A percentile compares a stretch with the other conserved stretches of the same genome.
These are phyloP conservation scores for Clonostachys byssicola DNA, from an alignment of 2,329 filamentous ascomycete genomes.

Conservation along the genomic window DNA sequence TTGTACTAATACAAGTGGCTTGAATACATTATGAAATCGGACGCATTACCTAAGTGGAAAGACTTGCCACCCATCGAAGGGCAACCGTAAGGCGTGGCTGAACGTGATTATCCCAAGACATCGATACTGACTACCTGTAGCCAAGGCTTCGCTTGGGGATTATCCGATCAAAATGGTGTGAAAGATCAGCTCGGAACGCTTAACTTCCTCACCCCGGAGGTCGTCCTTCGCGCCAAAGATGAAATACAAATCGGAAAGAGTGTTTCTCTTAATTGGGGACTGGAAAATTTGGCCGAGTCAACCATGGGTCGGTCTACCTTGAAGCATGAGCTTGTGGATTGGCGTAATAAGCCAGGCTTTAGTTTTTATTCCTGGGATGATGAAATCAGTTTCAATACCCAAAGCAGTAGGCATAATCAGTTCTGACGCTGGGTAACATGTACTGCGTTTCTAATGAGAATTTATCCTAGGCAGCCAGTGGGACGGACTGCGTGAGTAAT, in stretches of 20 bases:
- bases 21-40: too few species aligned
- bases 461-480: conserved; percentile 33
- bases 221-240: conserved; percentile 16
- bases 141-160: conserved; percentile 42
- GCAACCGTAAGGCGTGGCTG: too few species aligned
- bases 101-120: too few species aligned
- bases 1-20: too few species aligned
- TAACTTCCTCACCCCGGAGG: conserved; percentile 39
- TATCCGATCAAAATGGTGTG: conserved; percentile 41
- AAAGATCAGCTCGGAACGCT: conserved; percentile 42
- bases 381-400: conserved; percentile 46
- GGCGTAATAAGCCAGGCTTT: conserved; percentile 1
- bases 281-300: conserved; percentile 40
- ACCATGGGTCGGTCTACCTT: conserved; percentile 1
- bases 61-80: too few species aligned
- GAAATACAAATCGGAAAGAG: conserved; percentile 46
- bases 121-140: conserved; percentile 29
- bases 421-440: too few species aligned
- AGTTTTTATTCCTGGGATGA: conserved; percentile 26
- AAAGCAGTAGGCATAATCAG: conserved; percentile 21
- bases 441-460: too few species aligned
- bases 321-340: conserved; percentile 3
- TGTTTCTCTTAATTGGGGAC: conserved; percentile 48
- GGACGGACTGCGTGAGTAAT: conserved; percentile 24
- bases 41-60: too few species aligned